Percentiles rank a stretch among this genome's conserved stretches.
These are phyloP conservation scores for Phytophthora meadii DNA, from an alignment of 352 stramenopile genomes.

Conservation along the genomic window DNA sequence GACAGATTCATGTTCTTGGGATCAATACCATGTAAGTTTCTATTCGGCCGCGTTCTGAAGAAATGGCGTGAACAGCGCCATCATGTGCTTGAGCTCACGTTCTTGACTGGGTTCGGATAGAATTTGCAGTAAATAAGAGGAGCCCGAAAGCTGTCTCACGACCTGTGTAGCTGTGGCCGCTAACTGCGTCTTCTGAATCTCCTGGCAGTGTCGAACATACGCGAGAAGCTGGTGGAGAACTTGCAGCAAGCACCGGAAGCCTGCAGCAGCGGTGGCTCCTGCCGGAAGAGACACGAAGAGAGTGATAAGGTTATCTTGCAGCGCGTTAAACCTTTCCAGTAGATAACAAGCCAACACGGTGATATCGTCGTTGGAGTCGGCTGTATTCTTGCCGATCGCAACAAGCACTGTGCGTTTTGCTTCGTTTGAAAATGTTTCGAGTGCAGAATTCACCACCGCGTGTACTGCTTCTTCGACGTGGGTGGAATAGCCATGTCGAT, in stretches of 20 bases:
- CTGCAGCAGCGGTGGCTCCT: constrained; percentile 23
- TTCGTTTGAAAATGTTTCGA: constrained; percentile 40
- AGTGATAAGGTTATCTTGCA: constrained; percentile 72
- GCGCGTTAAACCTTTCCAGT: constrained; percentile 54
- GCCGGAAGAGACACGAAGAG: constrained; percentile 66
- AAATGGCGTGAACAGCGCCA: constrained; percentile 52
- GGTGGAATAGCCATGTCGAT: constrained; percentile 30
- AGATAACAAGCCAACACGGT: constrained; percentile 47
- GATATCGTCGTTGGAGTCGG: constrained; percentile 5
- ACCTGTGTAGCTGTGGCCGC: constrained; percentile 49
- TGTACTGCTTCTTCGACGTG: constrained; percentile 41
- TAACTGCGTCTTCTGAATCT: constrained; percentile 43
- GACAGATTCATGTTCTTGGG: constrained; percentile 23
- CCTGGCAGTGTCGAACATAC: constrained; percentile 56
- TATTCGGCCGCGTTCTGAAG: constrained; percentile 19
- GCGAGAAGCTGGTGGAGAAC: constrained; percentile 69
- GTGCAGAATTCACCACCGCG: constrained; percentile 32
- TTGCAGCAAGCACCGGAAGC: constrained; percentile 68
- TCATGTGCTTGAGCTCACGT: constrained; percentile 51
- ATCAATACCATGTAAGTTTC: constrained; percentile 33
- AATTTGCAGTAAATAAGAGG: constrained; percentile 70
- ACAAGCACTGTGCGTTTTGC: constrained; percentile 57
- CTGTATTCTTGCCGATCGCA: constrained; percentile 35
- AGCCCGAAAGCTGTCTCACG: constrained; percentile 58
- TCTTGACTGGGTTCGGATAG: constrained; percentile 55